Conservation (phyloP, 345 rosid genomes). For the Camelina neglecta region DNA sequence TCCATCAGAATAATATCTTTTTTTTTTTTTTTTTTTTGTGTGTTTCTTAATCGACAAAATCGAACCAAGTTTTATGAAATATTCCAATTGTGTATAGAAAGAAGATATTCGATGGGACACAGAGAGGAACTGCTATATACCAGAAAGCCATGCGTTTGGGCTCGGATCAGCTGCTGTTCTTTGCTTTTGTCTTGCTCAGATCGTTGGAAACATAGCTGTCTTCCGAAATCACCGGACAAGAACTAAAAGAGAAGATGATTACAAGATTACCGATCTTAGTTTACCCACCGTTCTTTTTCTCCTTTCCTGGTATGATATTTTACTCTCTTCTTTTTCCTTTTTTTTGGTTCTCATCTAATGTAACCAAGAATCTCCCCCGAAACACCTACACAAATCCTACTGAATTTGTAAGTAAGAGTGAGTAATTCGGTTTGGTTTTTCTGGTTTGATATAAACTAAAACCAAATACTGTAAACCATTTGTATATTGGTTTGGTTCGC, state of each 20-base stretch:
- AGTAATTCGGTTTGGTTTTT: neutral
- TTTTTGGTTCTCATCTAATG: neutral
- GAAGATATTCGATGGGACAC: constrained; percentile 67
- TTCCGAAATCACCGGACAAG: constrained; percentile 41
- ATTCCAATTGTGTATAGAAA: constrained; percentile 42
- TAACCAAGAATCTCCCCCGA: neutral
- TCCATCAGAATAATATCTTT: neutral
- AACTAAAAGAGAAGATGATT: constrained; percentile 36
- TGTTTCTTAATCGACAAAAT: neutral
- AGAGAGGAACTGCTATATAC: constrained; percentile 59
- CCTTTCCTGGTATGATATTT: constrained; percentile 63
- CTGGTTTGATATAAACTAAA: neutral
- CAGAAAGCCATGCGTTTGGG: constrained; percentile 52
- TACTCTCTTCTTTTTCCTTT: neutral
- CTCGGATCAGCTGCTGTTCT: constrained; percentile 60
- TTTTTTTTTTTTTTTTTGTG: neutral
- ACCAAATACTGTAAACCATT: neutral
- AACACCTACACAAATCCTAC: neutral
- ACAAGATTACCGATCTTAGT: constrained; percentile 33
- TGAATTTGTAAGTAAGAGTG: neutral
- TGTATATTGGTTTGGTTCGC: neutral
- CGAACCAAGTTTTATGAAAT: constrained; percentile 7
- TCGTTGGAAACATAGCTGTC: constrained; percentile 55
- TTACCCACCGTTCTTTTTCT: constrained; percentile 47
- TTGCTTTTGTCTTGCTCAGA: constrained; percentile 60